Conservation (phyloP, 139 green algal species). For the Chlamydomonas sphaeroides region DNA sequence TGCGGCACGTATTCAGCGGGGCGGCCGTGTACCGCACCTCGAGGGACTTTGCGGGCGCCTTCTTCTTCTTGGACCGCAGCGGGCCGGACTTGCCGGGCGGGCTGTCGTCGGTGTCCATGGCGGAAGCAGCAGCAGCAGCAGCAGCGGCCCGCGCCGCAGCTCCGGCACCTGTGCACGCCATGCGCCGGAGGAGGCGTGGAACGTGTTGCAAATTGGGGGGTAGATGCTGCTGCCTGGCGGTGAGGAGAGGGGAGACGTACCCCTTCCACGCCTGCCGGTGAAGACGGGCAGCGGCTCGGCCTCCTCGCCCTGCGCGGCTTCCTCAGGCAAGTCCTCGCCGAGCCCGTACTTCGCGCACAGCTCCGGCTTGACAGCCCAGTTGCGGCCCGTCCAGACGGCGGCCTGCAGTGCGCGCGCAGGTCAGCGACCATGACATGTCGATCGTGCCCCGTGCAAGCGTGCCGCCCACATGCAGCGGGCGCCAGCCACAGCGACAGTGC, state of each 20-base stretch:
- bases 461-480: too few species aligned
- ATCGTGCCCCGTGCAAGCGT: too few species aligned
- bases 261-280: neutral
- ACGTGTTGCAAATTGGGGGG: too few species aligned
- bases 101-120: neutral
- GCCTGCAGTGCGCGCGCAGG: neutral
- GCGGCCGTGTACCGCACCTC: neutral
- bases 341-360: slow-evolving; percentile 15
- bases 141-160: neutral
- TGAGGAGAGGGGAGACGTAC: too few species aligned
- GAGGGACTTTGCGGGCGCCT: slow-evolving; percentile 13
- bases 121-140: neutral
- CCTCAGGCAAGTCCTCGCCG: neutral
- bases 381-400: slow-evolving; percentile 26
- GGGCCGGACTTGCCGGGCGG: slow-evolving; percentile 5
- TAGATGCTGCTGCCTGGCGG: too few species aligned
- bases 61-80: slow-evolving; percentile 14
- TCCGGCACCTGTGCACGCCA: too few species aligned
- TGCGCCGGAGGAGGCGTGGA: too few species aligned
- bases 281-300: neutral
- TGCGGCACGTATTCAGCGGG: too few species aligned
- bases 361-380: slow-evolving; percentile 28
- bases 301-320: slow-evolving; percentile 23
- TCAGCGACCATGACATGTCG: neutral
- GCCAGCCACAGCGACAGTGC: too few species aligned